Evolutionary conservation across 2,329 filamentous ascomycete species (phyloP), one percentile per base, ranked within the genome.

Genomic region (Calonectria pseudoturangicola): DNA sequence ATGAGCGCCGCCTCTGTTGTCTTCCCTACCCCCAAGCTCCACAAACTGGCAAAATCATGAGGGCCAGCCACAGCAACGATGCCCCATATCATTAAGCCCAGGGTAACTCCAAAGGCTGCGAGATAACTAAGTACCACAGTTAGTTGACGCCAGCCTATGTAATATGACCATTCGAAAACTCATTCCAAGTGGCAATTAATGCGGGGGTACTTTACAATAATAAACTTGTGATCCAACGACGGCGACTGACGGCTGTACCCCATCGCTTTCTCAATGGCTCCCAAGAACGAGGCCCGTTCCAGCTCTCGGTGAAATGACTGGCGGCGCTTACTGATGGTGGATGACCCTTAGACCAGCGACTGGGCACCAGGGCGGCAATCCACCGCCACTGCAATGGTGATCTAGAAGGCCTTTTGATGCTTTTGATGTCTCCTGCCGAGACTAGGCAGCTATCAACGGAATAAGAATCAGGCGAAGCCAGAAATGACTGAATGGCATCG

Each of bases 21-120:
- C n/a, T 67, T 41, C n/a, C 73, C 70, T 28, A 74, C 50, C 0
- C 73, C 73, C 10, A 74, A 36, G 2, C 51, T 21, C 73, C 73
- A 74, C 2, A 74, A 15, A 3, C 39, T 68, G 5, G 45, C 36
- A 2, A 62, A 9, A 25, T 62, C 54, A 2, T 41, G 54, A 5
- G 66, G 30, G 8, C 62, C 70, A 12, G n/a, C 18, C 1, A 72
- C 15, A 1, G 54, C 18, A 4, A 1, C 16, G n/a, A 73, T 64
- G 2, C 70, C 70, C 54, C 41, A 70, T 16, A 25, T 25, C 1
- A 67, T 43, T 13, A 73, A 58, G 27, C 51, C 68, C 13, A 72
- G 25, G 8, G 66, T 39, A 10, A 51, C 27, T 1, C 28, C 39
- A 12, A 74, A 47, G 9, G 47, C 39, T 8, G 68, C 0, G 4